Conservation (phyloP, 2,329 filamentous ascomycete species). For the Nothophaeocryptopus gaeumannii region DNA sequence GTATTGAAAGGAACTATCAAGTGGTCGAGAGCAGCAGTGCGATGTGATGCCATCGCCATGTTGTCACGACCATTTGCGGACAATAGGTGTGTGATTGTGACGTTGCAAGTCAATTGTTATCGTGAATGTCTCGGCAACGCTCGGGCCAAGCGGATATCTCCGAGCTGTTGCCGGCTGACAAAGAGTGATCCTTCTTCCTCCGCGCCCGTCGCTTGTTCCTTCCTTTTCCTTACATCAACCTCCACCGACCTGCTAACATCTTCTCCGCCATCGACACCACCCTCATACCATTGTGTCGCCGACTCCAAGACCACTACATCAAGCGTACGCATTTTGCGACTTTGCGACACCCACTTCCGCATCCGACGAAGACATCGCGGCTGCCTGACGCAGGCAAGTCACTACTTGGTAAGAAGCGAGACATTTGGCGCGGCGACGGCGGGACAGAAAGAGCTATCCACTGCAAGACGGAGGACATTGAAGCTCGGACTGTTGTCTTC, state of each 20-base stretch:
- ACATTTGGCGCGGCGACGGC: constrained; percentile 9
- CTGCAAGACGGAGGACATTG: constrained; percentile 8
- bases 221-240: neutral
- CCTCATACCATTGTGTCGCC: neutral
- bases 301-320: neutral
- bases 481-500: constrained; percentile 1
- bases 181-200: too few species aligned
- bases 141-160: too few species aligned
- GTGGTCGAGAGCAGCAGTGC: too few species aligned
- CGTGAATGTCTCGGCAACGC: too few species aligned
- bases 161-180: too few species aligned
- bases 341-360: neutral
- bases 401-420: constrained; percentile 12
- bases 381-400: constrained; percentile 9
- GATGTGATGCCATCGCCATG: too few species aligned
- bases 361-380: constrained; percentile 4
- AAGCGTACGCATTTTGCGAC: neutral
- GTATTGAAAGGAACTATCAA: too few species aligned
- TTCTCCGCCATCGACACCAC: constrained; percentile 2
- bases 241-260: neutral
- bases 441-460: constrained; percentile 6
- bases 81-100: too few species aligned
- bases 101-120: too few species aligned
- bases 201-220: neutral
- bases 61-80: too few species aligned